These are phyloP conservation scores for Podosphaera aphanis DNA, from an alignment of 2,329 filamentous ascomycete species.

Conservation along the genomic window DNA sequence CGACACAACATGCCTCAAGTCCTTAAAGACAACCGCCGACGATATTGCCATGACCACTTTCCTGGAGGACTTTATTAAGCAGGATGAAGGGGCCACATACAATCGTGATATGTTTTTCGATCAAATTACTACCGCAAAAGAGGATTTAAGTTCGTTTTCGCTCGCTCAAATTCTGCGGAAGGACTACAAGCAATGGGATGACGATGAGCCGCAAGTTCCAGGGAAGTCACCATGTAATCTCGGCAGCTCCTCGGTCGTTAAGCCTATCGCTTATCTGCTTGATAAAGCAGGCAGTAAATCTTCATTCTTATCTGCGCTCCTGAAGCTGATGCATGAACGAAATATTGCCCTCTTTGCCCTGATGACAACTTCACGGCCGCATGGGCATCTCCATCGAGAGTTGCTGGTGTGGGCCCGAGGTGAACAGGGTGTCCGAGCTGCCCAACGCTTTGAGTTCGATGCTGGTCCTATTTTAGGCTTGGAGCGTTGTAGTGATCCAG, in stretches of 20 bases:
- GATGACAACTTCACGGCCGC: slow-evolving; percentile 40
- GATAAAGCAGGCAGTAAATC: slow-evolving; percentile 24
- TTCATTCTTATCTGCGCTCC: slow-evolving; percentile 25
- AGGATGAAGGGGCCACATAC: slow-evolving; percentile 18
- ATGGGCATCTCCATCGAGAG: slow-evolving; percentile 37
- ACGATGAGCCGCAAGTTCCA: slow-evolving; percentile 18
- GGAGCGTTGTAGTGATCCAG: slow-evolving; percentile 26
- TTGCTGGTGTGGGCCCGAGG: slow-evolving; percentile 41
- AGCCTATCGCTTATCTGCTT: slow-evolving; percentile 35
- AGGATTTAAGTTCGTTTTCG: slow-evolving; percentile 35
- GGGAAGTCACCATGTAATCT: slow-evolving; percentile 19
- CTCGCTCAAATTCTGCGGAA: slow-evolving; percentile 50
- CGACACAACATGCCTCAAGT: slow-evolving; percentile 43
- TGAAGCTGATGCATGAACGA: slow-evolving; percentile 30
- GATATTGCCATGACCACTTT: slow-evolving; percentile 35
- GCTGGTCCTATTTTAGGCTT: slow-evolving; percentile 29
- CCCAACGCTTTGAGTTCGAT: slow-evolving; percentile 27
- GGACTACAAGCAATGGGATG: slow-evolving; percentile 64
- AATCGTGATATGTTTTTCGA: slow-evolving; percentile 32
- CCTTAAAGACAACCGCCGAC: slow-evolving; percentile 38
- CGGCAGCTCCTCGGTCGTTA: slow-evolving; percentile 44
- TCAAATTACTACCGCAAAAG: slow-evolving; percentile 38
- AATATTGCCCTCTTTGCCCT: slow-evolving; percentile 37
- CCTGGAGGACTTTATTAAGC: slow-evolving; percentile 25
- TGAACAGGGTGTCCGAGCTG: slow-evolving; percentile 24